Evolutionary conservation across 1,284 basidiomycete species (phyloP).

Genomic region (Leccinum fuscescens): DNA sequence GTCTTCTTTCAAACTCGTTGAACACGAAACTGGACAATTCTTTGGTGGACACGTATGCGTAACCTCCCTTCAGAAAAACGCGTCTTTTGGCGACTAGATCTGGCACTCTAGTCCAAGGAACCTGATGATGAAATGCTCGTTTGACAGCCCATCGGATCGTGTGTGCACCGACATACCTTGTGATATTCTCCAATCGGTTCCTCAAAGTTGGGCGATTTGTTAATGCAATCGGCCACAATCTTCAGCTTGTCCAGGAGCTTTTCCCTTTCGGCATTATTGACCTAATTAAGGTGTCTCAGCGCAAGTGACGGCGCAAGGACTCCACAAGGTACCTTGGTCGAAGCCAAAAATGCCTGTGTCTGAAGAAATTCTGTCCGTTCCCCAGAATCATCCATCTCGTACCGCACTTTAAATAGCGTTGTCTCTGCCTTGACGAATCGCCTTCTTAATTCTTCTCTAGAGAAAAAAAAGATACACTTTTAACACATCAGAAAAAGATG

Average conservation of each 20-base stretch:
- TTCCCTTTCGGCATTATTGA: conserved; percentile 59
- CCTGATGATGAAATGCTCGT: conserved; percentile 33
- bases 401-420: conserved; percentile 82
- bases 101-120: conserved; percentile 88
- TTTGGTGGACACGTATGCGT: conserved; percentile 85
- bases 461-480: background rate
- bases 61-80: conserved; percentile 79
- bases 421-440: conserved; percentile 91
- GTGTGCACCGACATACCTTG: conserved; percentile 49
- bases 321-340: conserved; percentile 51
- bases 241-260: conserved; percentile 52
- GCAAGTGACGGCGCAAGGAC: background rate
- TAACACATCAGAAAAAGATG: background rate
- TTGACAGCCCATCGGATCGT: background rate
- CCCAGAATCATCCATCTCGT: conserved; percentile 61
- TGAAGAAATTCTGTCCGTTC: conserved; percentile 79
- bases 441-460: conserved; percentile 85
- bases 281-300: conserved; percentile 39
- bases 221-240: conserved; percentile 27
- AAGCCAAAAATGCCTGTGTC: conserved; percentile 64
- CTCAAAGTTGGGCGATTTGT: background rate
- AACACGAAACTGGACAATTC: conserved; percentile 88
- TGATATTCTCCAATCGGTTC: conserved; percentile 46
- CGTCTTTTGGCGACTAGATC: conserved; percentile 87
- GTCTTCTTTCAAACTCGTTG: conserved; percentile 78